Conservation (phyloP, 2,329 filamentous ascomycete species). For the Fusarium begoniae region DNA sequence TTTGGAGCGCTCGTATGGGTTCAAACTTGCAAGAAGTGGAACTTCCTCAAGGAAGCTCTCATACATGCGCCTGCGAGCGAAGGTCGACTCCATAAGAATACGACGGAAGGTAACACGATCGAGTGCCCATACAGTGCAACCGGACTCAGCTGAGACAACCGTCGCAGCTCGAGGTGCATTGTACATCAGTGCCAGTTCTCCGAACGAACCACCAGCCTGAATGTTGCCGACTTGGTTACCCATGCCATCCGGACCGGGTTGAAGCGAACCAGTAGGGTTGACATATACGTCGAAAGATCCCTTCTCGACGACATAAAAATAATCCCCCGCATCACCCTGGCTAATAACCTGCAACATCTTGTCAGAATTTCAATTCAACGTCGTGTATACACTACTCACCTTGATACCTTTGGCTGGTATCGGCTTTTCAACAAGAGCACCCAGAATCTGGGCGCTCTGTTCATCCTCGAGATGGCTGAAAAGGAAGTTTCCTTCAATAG, state of each 20-base stretch:
- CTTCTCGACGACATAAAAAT: slow-evolving; percentile 96
- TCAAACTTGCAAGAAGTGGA: slow-evolving; percentile 82
- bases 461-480: slow-evolving; percentile 96
- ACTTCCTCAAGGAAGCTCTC: slow-evolving; percentile 97
- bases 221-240: slow-evolving; percentile 85
- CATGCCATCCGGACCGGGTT: slow-evolving; percentile 83
- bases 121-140: slow-evolving; percentile 89
- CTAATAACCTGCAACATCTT: slow-evolving; percentile 77
- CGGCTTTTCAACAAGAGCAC: slow-evolving; percentile 91
- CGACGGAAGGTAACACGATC: slow-evolving; percentile 97
- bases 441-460: slow-evolving; percentile 85
- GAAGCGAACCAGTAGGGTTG: slow-evolving; percentile 78
- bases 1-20: slow-evolving; percentile 93
- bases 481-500: slow-evolving; percentile 90
- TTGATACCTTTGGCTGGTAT: slow-evolving; percentile 90
- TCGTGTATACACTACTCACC: slow-evolving; percentile 50
- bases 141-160: slow-evolving; percentile 81
- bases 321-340: slow-evolving; percentile 95
- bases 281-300: slow-evolving; percentile 93
- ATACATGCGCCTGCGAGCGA: slow-evolving; percentile 95
- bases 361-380: slow-evolving; percentile 35
- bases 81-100: slow-evolving; percentile 98
- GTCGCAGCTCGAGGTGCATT: slow-evolving; percentile 96
- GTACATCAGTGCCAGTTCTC: slow-evolving; percentile 98
- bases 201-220: slow-evolving; percentile 90